Conservation (phyloP, 2,329 filamentous ascomycete genomes). For the Aspergillus unguis region DNA sequence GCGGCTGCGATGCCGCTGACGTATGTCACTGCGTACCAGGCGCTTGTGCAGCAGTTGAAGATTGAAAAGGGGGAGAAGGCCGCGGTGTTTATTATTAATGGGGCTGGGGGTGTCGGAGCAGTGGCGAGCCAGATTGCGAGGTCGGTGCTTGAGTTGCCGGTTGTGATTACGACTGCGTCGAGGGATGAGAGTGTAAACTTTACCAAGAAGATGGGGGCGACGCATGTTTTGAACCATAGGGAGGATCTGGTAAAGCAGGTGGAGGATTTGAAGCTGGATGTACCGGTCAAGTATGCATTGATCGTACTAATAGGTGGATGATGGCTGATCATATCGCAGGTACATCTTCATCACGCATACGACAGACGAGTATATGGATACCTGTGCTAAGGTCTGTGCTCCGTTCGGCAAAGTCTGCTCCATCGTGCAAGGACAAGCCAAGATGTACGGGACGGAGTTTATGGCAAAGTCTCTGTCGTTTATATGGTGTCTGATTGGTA, state of each 20-base stretch:
- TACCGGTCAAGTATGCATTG: conserved; percentile 19
- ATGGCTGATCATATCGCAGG: background rate
- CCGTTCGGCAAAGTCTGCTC: conserved; percentile 47
- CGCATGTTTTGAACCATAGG: conserved; percentile 44
- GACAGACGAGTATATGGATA: conserved; percentile 42
- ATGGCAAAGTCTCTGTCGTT: conserved; percentile 47
- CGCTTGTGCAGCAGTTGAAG: conserved; percentile 44
- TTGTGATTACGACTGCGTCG: conserved; percentile 46
- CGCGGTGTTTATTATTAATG: conserved; percentile 47
- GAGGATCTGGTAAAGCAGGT: conserved; percentile 24
- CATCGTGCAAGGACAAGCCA: conserved; percentile 44
- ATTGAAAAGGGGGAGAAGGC: conserved; percentile 36
- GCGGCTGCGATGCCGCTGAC: conserved; percentile 46
- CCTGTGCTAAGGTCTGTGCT: conserved; percentile 38
- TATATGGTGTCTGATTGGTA: conserved; percentile 43
- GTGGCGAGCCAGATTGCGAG: conserved; percentile 47
- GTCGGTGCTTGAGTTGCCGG: conserved; percentile 37
- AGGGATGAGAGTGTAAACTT: conserved; percentile 41
- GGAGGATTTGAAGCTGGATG: conserved; percentile 23
- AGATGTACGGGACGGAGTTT: conserved; percentile 47
- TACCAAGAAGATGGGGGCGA: conserved; percentile 42
- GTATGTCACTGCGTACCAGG: conserved; percentile 45
- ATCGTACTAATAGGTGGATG: conserved; percentile 6
- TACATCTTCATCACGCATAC: conserved; percentile 45
- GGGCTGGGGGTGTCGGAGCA: conserved; percentile 45